Evolutionary conservation across 768 basidiomycete species (phyloP).

Genomic region (Suillus clintonianus): DNA sequence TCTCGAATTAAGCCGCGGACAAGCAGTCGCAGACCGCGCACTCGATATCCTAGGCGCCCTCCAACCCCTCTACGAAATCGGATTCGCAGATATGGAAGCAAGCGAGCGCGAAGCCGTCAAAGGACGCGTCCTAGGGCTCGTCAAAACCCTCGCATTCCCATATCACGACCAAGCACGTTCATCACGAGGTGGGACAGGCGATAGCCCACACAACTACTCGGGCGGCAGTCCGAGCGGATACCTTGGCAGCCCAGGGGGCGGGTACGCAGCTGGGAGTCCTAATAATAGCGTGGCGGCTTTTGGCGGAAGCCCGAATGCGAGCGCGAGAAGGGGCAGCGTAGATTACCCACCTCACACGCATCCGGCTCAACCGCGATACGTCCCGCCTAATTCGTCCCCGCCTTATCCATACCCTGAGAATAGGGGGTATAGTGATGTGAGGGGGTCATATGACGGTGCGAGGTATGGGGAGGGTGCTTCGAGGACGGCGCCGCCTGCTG

Average conservation of each 20-base stretch:
- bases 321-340: neutral
- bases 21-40: conserved; percentile 74
- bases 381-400: neutral
- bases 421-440: conserved; percentile 1
- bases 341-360: neutral
- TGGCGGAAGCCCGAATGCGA: neutral
- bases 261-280: conserved; percentile 3
- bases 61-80: conserved; percentile 70
- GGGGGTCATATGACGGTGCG: neutral
- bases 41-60: conserved; percentile 70
- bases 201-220: conserved; percentile 46
- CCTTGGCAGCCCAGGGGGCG: conserved; percentile 53
- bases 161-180: conserved; percentile 65
- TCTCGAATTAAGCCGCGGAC: conserved; percentile 64
- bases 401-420: conserved; percentile 3
- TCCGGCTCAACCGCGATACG: neutral
- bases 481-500: neutral
- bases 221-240: conserved; percentile 61
- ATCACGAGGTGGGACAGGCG: conserved; percentile 39
- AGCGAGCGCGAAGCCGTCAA: conserved; percentile 62
- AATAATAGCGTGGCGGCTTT: neutral
- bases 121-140: conserved; percentile 60
- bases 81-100: conserved; percentile 51
- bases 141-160: conserved; percentile 80
- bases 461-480: neutral